Evolutionary conservation across 2,329 filamentous ascomycete species (phyloP).

Genomic region (Aspergillus neoniger): DNA sequence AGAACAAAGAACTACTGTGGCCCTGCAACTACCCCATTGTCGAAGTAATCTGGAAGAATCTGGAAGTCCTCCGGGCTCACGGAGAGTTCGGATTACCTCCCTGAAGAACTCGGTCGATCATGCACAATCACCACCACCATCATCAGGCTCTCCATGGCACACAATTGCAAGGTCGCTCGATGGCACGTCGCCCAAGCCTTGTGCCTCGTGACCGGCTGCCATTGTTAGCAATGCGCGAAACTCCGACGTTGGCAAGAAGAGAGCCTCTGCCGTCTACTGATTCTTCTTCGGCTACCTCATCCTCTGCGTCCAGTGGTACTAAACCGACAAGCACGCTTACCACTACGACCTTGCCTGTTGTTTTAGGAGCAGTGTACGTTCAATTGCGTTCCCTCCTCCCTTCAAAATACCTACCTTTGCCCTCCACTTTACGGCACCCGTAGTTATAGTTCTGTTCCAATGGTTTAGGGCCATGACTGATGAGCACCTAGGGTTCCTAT

Average conservation of each 20-base stretch:
- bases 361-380: conserved; percentile 69
- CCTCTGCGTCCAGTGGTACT: conserved; percentile 29
- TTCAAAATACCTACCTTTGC: not conserved
- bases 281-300: conserved; percentile 13
- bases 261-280: conserved; percentile 22
- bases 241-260: conserved; percentile 34
- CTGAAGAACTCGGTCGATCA: conserved; percentile 17
- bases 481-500: conserved; percentile 69
- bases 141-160: conserved; percentile 30
- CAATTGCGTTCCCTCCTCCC: not conserved
- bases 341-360: conserved; percentile 66
- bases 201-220: conserved; percentile 30
- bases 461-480: conserved; percentile 21
- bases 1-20: not conserved
- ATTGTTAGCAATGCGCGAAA: conserved; percentile 21
- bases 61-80: not conserved
- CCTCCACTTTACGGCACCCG: not conserved
- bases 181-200: conserved; percentile 27
- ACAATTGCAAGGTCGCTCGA: conserved; percentile 25
- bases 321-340: conserved; percentile 58
- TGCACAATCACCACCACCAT: conserved; percentile 27
- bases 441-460: not conserved
- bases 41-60: not conserved
- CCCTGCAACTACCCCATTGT: not conserved
- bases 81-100: not conserved